Base-by-base conservation (phyloP, 495 filamentous ascomycete species). In the Daldinia childiae region DNA sequence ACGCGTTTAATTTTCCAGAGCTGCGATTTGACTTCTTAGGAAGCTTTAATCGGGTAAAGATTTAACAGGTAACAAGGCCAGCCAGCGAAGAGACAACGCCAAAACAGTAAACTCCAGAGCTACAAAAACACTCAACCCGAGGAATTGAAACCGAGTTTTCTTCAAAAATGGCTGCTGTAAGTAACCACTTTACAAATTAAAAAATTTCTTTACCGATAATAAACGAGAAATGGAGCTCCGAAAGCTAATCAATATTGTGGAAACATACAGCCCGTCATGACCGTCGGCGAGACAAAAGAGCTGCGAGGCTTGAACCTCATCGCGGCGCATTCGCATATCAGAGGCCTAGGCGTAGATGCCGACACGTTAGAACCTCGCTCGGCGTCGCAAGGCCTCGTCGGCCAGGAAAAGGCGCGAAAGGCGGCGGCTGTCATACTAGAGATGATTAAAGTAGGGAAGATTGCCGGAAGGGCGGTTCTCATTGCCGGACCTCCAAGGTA, bases 381-480 rank as follows among this genome's bases (percentile, higher is more conserved):
- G 34, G 86, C 90, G n/a, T 97, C 94, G 0, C 95, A 98, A 79
- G 95, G 95, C n/a, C 88, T 99, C 29, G 95, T 99, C 5, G 95
- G 95, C 41, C 95, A 99, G 81, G 90, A 97, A 75, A 95, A 95
- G 80, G 96, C 95, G 43, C 90, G 95, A 52, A 98, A 97, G 81
- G 95, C 95, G 0, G 95, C 95, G 2, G 95, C 94, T 0, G 90
- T 99, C 21, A 94, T 99, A 66, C 78, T 99, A 67, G 93, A 98
- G 80, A 98, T 99, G 94, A 96, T 97, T 66, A 97, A 95, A 81
- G 93, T 96, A 74, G 95, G 95, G 71, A 98, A 97, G 81, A 98
- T 99, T 82, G 96, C 96, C 55, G 95, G 95, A 50, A 89, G 95
- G 71, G 95, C 95, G 17, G 92, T 98, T 19, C 83, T 99, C 69